These are phyloP conservation scores for Sphagnum contortum DNA, from an alignment of 225 moss, liverwort and hornwort species.

Conservation along the genomic window DNA sequence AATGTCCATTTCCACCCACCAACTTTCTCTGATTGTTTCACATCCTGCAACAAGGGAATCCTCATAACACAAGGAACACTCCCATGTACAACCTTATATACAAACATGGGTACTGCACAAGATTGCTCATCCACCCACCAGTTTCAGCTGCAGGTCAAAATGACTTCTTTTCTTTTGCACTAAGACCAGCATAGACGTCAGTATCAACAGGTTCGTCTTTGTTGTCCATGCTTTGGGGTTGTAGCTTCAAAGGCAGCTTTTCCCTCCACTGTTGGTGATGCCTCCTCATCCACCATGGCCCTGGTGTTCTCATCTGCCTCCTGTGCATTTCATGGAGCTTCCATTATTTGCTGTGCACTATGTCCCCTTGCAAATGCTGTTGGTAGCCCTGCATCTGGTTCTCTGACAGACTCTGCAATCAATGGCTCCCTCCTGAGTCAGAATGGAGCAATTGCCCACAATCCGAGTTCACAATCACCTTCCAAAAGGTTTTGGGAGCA, in stretches of 20 bases:
- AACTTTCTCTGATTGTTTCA: neutral
- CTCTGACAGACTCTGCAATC: conserved; percentile 17
- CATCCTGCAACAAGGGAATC: neutral
- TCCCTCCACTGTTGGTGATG: conserved; percentile 9
- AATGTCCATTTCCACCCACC: neutral
- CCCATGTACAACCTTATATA: no score
- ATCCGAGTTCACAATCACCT: no score
- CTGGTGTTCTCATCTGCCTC: conserved; percentile 23
- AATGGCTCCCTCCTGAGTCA: no score
- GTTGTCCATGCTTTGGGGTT: conserved; percentile 14
- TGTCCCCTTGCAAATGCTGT: conserved; percentile 33
- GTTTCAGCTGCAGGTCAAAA: conserved; percentile 78
- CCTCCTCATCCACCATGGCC: conserved; percentile 3
- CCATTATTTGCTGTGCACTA: no score
- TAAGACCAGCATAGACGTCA: conserved; percentile 67
- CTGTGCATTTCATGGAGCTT: conserved; percentile 19
- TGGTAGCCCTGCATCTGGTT: conserved; percentile 30
- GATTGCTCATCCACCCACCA: conserved; percentile 25
- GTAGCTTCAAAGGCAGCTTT: conserved; percentile 3
- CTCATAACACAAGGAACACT: neutral
- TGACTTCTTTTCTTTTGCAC: conserved; percentile 70
- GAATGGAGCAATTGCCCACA: no score
- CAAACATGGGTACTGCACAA: no score
- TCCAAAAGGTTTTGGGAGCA: no score
- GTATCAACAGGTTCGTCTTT: conserved; percentile 28